Percentiles rank a stretch among this genome's conserved stretches.
Conservation (phyloP, 805 yeast species). For the Candida glaebosa region DNA sequence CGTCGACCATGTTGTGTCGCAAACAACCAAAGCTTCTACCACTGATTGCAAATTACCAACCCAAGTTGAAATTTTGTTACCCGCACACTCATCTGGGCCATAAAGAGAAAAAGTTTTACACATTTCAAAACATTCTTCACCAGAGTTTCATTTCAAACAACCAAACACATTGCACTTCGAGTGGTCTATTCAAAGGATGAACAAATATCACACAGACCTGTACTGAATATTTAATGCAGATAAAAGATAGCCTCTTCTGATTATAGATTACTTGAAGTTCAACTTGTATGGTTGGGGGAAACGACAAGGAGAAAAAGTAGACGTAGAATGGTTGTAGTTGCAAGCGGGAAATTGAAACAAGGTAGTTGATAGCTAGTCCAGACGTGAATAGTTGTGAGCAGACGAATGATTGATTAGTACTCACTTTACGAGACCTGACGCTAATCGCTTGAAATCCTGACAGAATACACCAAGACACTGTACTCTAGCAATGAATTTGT, state of each 20-base stretch:
- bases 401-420: no score
- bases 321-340: not conserved
- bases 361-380: no score
- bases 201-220: conserved; percentile 16
- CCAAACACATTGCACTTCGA: conserved; percentile 6
- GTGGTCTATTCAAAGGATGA: conserved; percentile 10
- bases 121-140: no score
- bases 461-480: no score
- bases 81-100: not conserved
- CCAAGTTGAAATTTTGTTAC: not conserved
- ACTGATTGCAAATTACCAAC: not conserved
- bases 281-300: conserved; percentile 5
- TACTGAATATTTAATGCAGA: conserved; percentile 10
- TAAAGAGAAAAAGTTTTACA: not conserved
- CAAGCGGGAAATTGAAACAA: not conserved
- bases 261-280: conserved; percentile 6
- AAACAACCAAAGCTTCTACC: not conserved
- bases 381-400: no score
- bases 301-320: not conserved
- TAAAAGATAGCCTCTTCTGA: conserved; percentile 18
- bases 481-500: no score
- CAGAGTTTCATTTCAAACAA: not conserved
- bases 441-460: no score
- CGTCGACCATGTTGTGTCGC: conserved; percentile 1
- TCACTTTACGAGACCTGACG: no score